Percentiles rank a stretch among this genome's conserved stretches.
Evolutionary conservation across 2,329 filamentous ascomycete genomes (phyloP).

Genomic region (Monilinia aucupariae): DNA sequence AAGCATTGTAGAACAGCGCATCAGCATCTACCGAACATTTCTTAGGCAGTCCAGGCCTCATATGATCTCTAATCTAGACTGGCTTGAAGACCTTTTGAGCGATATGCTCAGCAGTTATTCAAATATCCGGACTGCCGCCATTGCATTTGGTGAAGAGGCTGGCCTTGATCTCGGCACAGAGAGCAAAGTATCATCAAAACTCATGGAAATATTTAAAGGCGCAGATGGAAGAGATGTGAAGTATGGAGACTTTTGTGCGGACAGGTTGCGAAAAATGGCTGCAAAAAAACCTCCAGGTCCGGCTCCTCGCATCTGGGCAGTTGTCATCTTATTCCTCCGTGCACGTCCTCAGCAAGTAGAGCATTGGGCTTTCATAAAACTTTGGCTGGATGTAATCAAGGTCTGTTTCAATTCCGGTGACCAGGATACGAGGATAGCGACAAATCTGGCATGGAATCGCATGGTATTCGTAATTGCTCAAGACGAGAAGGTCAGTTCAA

Average conservation of each 20-base stretch:
- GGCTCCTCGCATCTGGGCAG: conserved; percentile 86
- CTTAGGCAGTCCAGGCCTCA: conserved; percentile 62
- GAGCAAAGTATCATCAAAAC: conserved; percentile 58
- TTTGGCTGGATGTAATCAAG: conserved; percentile 76
- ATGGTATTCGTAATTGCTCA: conserved; percentile 70
- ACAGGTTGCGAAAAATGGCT: conserved; percentile 63
- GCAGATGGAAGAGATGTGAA: conserved; percentile 34
- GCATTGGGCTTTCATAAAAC: conserved; percentile 65
- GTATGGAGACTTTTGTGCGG: conserved; percentile 65
- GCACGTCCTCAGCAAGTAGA: conserved; percentile 52
- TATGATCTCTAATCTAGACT: conserved; percentile 69
- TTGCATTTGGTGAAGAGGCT: conserved; percentile 67
- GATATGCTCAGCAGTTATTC: conserved; percentile 74
- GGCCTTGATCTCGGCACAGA: conserved; percentile 66
- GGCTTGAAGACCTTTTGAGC: conserved; percentile 76
- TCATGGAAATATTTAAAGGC: conserved; percentile 58
- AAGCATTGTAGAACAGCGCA: conserved; percentile 69
- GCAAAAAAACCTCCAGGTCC: conserved; percentile 55
- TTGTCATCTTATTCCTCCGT: conserved; percentile 72
- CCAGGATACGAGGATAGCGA: conserved; percentile 62
- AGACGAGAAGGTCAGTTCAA: conserved; percentile 50
- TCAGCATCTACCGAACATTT: conserved; percentile 74
- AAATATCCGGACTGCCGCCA: conserved; percentile 69
- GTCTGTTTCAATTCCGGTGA: conserved; percentile 79
- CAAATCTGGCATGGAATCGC: conserved; percentile 80